A percentile compares a stretch with the other conserved stretches of the same genome.
phyloP scores from a whole-genome alignment of 2,329 filamentous ascomycete genomes.

The Acephala macrosclerotiorum region DNA sequence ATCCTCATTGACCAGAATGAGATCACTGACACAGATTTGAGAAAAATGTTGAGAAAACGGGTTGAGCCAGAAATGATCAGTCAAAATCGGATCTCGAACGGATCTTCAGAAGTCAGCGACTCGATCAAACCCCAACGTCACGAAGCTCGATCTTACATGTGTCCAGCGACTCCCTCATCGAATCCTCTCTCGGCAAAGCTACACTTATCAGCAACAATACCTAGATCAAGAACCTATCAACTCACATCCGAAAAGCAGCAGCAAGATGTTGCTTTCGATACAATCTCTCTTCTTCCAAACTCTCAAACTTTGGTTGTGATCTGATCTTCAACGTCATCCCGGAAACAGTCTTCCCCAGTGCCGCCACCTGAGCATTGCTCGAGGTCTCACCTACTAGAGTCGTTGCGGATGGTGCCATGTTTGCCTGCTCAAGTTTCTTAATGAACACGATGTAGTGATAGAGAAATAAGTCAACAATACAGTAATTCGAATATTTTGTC shows the following conservation, averaged over 20 bases:
- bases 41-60: conserved; percentile 70
- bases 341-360: conserved; percentile 53
- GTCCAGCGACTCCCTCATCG: conserved; percentile 68
- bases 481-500: not conserved
- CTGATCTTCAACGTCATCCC: conserved; percentile 55
- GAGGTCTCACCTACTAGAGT: conserved; percentile 45
- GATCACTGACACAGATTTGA: conserved; percentile 66
- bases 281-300: conserved; percentile 34
- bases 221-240: not conserved
- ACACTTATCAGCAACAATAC: conserved; percentile 4
- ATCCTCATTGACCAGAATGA: conserved; percentile 68
- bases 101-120: conserved; percentile 45
- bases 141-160: conserved; percentile 50
- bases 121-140: not conserved
- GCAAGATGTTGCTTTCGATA: conserved; percentile 41
- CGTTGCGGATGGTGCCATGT: conserved; percentile 49
- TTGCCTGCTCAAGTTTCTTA: not conserved
- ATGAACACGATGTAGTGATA: not conserved
- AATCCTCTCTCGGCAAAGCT: conserved; percentile 38
- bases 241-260: conserved; percentile 37
- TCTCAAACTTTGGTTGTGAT: conserved; percentile 47
- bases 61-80: conserved; percentile 59
- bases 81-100: conserved; percentile 48
- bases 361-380: conserved; percentile 51
- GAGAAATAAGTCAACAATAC: not conserved